phyloP scores from a whole-genome alignment of 2,329 filamentous ascomycete genomes.

The Rasamsonia emersonii region DNA sequence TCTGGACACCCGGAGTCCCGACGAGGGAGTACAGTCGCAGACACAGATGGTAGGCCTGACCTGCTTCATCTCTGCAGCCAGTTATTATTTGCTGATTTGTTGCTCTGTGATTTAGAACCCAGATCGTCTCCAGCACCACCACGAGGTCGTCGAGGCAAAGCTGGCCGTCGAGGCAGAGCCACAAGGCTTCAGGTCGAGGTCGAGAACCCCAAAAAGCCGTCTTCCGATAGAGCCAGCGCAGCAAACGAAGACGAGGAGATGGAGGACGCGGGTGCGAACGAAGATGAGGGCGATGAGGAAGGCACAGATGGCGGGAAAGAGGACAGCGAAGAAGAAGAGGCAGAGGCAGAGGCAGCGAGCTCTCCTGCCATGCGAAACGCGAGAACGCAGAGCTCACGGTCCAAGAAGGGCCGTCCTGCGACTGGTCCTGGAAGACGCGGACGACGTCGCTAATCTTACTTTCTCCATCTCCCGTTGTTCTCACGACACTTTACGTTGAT shows the following conservation, averaged over 20 bases:
- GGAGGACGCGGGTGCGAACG: conserved; percentile 29
- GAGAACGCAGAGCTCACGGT: conserved; percentile 25
- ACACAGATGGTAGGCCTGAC: conserved; percentile 36
- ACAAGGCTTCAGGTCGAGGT: conserved; percentile 33
- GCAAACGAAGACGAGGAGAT: conserved; percentile 32
- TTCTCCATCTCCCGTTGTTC: neutral
- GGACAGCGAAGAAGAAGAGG: conserved; percentile 30
- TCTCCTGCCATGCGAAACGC: conserved; percentile 28
- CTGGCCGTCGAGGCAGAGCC: conserved; percentile 29
- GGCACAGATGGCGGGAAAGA: conserved; percentile 27
- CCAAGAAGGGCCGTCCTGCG: conserved; percentile 26
- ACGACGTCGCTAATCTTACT: conserved; percentile 21
- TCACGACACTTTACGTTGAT: too few relatives aligned
- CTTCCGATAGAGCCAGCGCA: conserved; percentile 17
- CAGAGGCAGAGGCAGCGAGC: conserved; percentile 26
- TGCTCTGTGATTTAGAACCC: too few relatives aligned
- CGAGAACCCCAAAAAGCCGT: conserved; percentile 20
- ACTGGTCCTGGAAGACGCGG: conserved; percentile 29
- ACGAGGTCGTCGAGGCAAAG: conserved; percentile 28
- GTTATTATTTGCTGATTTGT: conserved; percentile 3
- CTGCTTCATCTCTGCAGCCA: conserved; percentile 1
- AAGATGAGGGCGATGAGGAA: conserved; percentile 30
- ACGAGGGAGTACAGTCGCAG: conserved; percentile 37
- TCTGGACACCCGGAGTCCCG: conserved; percentile 28
- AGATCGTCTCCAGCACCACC: conserved; percentile 36